Base-by-base conservation (phyloP, 352 stramenopile species). In the Phytophthora sojae region DNA sequence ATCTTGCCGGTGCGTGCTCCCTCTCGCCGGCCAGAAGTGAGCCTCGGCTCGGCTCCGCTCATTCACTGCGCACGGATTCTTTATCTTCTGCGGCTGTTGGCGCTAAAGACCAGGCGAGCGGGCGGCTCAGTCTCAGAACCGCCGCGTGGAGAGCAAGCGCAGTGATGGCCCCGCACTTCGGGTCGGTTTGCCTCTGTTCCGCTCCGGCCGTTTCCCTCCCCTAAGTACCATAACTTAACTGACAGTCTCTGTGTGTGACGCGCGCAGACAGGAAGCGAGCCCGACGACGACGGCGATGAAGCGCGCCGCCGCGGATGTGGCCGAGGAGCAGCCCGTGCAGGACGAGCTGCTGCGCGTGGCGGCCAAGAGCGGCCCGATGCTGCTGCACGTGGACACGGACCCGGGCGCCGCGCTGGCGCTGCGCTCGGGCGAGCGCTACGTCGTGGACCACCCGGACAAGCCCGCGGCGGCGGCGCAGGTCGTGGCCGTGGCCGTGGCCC, bases 141-240 rank as follows among this genome's bases (percentile, higher is more conserved):
- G 61, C 67, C 57, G 63, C 52, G 35, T 53, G 49, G 57, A 15
- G 32, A 14, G 50, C 60, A 76, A 70, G 49, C 12, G 30, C 26
- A 30, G 32, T 26, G 8, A 88, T 88, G 80, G 69, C 80, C 26
- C 80, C 80, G 55, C 67, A 86, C 59, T 83, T 83, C 47, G 63
- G 69, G 80, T 88, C 73, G 3, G 32, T 14, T 39, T 39, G 8
- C 32, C 9, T 39, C 12, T 39, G 32, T 30, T 29, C 26, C 49
- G 61, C 29, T 26, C 51, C 59, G n/a, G 47, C 52, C 39, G 49
- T 56, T 44, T 56, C 30, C 35, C 39, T 59, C 50, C 7, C 23
- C 15, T 6, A 30, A 30, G 6, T 19, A 49, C 54, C 19, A 15
- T 42, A 60, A 49, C 67, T 68, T 21, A 21, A 21, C 21, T 21